Conservation (phyloP, 768 basidiomycete species). For the Suillus subluteus region DNA sequence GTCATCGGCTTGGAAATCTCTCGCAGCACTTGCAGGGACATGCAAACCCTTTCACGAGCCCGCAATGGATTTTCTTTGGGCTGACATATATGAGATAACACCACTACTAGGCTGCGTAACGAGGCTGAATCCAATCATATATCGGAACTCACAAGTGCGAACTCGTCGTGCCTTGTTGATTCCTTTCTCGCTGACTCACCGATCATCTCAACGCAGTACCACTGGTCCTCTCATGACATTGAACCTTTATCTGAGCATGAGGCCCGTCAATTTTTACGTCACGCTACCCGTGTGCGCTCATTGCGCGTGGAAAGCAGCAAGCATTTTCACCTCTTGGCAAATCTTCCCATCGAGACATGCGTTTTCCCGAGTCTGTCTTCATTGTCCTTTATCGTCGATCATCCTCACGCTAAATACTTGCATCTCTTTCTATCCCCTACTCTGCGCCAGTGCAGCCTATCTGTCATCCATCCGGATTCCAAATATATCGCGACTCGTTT, state of each 20-base stretch:
- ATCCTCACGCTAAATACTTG: not conserved
- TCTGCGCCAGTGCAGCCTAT: not conserved
- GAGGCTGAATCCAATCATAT: not conserved
- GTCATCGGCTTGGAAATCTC: not conserved
- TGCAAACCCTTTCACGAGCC: conserved; percentile 5
- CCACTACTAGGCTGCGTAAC: conserved; percentile 3
- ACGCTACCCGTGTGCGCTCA: not conserved
- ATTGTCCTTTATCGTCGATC: not conserved
- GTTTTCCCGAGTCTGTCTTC: not conserved
- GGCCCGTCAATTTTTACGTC: not conserved
- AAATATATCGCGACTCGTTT: not conserved
- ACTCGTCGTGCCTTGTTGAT: not conserved
- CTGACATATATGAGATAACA: not conserved
- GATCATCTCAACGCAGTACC: not conserved
- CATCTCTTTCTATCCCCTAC: not conserved
- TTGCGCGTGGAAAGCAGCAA: not conserved
- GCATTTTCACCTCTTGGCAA: not conserved
- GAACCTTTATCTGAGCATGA: conserved; percentile 3
- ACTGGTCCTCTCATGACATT: not conserved
- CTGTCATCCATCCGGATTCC: not conserved
- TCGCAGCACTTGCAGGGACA: conserved; percentile 1
- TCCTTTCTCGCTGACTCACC: not conserved
- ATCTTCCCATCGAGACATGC: not conserved
- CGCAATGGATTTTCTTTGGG: conserved; percentile 7
- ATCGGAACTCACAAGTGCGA: not conserved